phyloP scores from a whole-genome alignment of 2,329 filamentous ascomycete genomes.

The Verticillium tricorpus region DNA sequence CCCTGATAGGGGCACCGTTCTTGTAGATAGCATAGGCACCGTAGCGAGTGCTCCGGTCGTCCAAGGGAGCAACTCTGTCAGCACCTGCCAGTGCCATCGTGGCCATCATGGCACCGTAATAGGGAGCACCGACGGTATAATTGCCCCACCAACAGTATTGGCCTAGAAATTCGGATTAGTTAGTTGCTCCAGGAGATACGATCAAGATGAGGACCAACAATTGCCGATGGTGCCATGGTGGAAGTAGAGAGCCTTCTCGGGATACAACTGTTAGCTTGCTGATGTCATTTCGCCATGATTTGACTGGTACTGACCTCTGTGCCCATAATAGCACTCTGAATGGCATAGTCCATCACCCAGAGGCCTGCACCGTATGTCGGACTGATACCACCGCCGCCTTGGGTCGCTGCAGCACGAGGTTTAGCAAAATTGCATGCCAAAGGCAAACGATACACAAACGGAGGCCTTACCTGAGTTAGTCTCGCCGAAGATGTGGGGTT shows the following conservation, averaged over 20 bases:
- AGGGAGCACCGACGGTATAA: slow-evolving; percentile 44
- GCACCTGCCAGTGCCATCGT: slow-evolving; percentile 39
- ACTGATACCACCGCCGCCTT: slow-evolving; percentile 32
- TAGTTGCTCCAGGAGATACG: neutral
- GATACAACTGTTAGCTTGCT: neutral
- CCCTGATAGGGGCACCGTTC: slow-evolving; percentile 23
- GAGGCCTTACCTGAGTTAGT: slow-evolving; percentile 34
- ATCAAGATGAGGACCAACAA: slow-evolving; percentile 27
- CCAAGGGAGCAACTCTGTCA: slow-evolving; percentile 36
- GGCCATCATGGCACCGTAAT: slow-evolving; percentile 43
- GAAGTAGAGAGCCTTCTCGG: slow-evolving; percentile 31
- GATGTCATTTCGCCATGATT: neutral
- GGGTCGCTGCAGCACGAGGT: slow-evolving; percentile 20
- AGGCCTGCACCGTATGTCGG: slow-evolving; percentile 34
- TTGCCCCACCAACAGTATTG: slow-evolving; percentile 43
- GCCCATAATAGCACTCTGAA: slow-evolving; percentile 24
- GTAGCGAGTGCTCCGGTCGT: slow-evolving; percentile 33
- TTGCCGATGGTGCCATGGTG: slow-evolving; percentile 49
- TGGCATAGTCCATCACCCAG: slow-evolving; percentile 34
- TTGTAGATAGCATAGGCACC: slow-evolving; percentile 42
- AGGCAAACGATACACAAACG: too few species aligned
- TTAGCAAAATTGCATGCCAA: neutral
- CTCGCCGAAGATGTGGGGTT: slow-evolving; percentile 38
- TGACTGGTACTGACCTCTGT: slow-evolving; percentile 8
- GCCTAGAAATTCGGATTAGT: slow-evolving; percentile 13